Percentiles rank a stretch among this genome's conserved stretches.
Conservation (phyloP, 345 rosid species). For the Syzygium aromaticum region DNA sequence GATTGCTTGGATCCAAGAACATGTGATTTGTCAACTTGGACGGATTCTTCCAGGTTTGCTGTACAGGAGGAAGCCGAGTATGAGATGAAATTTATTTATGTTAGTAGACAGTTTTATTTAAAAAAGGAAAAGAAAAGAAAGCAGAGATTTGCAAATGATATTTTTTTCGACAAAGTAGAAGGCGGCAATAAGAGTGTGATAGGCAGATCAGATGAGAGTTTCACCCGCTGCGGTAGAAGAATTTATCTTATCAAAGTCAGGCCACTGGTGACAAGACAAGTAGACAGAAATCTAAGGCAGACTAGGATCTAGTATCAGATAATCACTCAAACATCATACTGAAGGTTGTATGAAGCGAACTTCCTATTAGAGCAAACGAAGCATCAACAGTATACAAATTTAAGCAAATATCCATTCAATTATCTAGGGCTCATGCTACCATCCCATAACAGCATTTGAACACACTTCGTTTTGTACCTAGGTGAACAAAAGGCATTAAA, state of each 20-base stretch:
- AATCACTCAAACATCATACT: background rate
- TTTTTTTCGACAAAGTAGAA: background rate
- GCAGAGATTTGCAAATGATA: background rate
- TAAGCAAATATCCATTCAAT: background rate
- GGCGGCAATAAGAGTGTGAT: background rate
- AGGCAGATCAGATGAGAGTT: background rate
- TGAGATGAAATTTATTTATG: background rate
- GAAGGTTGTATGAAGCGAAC: background rate
- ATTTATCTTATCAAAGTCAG: background rate
- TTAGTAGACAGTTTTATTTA: background rate
- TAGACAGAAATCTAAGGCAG: background rate
- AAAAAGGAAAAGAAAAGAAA: background rate
- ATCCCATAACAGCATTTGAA: background rate
- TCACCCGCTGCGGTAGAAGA: background rate
- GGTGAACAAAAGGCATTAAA: background rate
- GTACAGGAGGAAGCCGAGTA: slow-evolving; percentile 1
- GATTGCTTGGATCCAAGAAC: slow-evolving; percentile 83
- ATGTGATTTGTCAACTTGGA: slow-evolving; percentile 45
- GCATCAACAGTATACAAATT: background rate
- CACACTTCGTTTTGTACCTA: background rate
- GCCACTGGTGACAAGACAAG: background rate
- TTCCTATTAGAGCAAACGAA: background rate
- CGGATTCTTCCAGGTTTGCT: slow-evolving; percentile 87
- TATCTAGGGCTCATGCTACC: background rate
- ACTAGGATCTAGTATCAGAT: background rate